Conservation (phyloP, 2,329 filamentous ascomycete genomes). For the Stylonectria norvegica region DNA sequence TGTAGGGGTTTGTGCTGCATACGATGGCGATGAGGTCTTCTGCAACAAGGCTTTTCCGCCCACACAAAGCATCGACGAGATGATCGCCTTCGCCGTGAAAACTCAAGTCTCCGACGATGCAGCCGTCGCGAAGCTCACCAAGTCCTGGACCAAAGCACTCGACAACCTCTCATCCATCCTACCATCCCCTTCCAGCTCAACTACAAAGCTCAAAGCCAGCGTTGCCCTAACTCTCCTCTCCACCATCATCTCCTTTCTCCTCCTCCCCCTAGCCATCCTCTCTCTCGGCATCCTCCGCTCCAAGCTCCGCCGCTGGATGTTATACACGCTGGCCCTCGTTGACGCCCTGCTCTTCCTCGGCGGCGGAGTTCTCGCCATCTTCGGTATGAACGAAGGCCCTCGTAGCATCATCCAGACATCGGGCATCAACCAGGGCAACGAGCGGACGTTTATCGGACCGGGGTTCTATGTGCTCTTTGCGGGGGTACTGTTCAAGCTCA, state of each 20-base stretch:
- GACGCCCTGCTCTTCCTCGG: constrained; percentile 7
- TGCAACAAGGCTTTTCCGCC: constrained; percentile 12
- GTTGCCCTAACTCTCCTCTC: constrained; percentile 7
- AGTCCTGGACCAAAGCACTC: constrained; percentile 12
- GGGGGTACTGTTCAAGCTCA: constrained; percentile 14
- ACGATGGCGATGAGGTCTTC: constrained; percentile 1
- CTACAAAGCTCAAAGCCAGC: constrained; percentile 9
- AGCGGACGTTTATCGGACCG: constrained; percentile 9
- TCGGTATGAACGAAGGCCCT: constrained; percentile 14
- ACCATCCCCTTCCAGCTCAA: constrained; percentile 3
- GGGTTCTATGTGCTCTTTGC: constrained; percentile 11
- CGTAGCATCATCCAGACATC: constrained; percentile 11
- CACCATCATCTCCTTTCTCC: constrained; percentile 9
- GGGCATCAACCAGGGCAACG: constrained; percentile 8
- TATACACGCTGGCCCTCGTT: constrained; percentile 11
- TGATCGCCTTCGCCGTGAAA: constrained; percentile 9
- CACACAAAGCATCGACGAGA: constrained; percentile 6
- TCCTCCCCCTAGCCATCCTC: constrained; percentile 10
- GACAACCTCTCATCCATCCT: constrained; percentile 7
- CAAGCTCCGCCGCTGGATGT: constrained; percentile 9
- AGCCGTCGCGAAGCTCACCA: not conserved
- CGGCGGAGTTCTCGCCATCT: constrained; percentile 11
- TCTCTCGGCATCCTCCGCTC: constrained; percentile 7
- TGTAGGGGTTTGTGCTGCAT: constrained; percentile 7
- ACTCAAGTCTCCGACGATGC: constrained; percentile 1